Base-by-base conservation (phyloP, 306 rosid genomes). In the Luffa acutangula region DNA sequence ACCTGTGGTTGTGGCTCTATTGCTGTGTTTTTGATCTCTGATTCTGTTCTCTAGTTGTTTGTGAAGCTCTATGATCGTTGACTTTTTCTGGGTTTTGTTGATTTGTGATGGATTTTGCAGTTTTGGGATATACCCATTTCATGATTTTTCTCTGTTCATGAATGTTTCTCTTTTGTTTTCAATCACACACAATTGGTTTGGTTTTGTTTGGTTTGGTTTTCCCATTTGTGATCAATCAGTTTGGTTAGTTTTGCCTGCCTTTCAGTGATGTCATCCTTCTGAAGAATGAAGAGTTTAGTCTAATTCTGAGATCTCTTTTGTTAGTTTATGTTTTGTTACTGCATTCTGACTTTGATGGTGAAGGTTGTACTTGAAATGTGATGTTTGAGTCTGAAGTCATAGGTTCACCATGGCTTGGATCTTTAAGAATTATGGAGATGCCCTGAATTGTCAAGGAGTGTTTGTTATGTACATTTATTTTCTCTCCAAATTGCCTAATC, bases 331-430 rank as follows among this genome's bases (percentile, higher is more conserved):
- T 6, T 8, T 34, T 51, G 78, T 51, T 33, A 14, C 60, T 74
- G 78, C 62, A 74, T 74, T 74, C 46, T 74, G 78, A 15, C 45
- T 74, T 49, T 31, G 45, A 73, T 73, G 56, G 25, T 7, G 42
- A 49, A 46, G 13, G 14, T 33, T 49, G 77, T 48, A 2, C 42
- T 25, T 71, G 76, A 48, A 25, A 73, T 73, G n/a, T 46, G 56
- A 53, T 48, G 25, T 51, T 73, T 7, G 37, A 42, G 7, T 42
- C 52, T 69, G 6, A 8, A 60, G 67, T 60, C 67, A 31, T 31
- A 41, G 9, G 10, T n/a, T 42, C 37, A 18, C 53, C 4, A 42
- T 43, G 9, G 49, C 36, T 42, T 69, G 46, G 76, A 71, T 45
- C 76, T 45, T 71, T 45, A 31, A 45, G 2, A 31, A 13, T 72